These are phyloP conservation scores for Arbutus unedo DNA, from an alignment of 148 eudicot genomes.

Conservation along the genomic window DNA sequence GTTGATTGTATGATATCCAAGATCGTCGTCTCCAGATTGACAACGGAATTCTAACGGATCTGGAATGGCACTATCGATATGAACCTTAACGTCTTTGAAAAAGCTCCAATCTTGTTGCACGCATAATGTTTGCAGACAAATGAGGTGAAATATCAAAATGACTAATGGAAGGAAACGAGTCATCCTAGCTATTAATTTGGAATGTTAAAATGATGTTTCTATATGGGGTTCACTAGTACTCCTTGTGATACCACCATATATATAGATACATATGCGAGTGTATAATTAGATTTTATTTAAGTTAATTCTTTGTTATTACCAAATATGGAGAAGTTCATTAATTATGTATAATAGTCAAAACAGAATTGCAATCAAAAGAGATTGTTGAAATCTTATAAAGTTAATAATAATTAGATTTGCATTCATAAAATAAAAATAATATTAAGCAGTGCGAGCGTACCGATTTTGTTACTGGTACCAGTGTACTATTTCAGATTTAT, in stretches of 20 bases:
- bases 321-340: no score
- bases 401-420: no score
- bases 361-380: not conserved
- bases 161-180: not conserved
- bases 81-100: not conserved
- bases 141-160: not conserved
- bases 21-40: not conserved
- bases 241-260: no score
- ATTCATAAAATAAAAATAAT: no score
- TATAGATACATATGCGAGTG: no score
- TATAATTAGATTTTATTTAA: not conserved
- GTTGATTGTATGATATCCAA: not conserved
- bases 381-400: not conserved
- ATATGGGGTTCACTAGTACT: not conserved
- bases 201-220: not conserved
- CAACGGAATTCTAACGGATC: not conserved
- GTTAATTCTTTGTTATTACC: no score
- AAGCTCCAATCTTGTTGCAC: not conserved
- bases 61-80: not conserved
- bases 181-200: not conserved
- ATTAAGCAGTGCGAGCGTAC: no score
- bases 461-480: no score
- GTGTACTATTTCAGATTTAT: no score
- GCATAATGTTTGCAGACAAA: not conserved
- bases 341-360: not conserved